Percentiles rank a stretch among this genome's conserved stretches.
Conservation (phyloP, 148 eudicot genomes). For the Chenopodium quinoa region DNA sequence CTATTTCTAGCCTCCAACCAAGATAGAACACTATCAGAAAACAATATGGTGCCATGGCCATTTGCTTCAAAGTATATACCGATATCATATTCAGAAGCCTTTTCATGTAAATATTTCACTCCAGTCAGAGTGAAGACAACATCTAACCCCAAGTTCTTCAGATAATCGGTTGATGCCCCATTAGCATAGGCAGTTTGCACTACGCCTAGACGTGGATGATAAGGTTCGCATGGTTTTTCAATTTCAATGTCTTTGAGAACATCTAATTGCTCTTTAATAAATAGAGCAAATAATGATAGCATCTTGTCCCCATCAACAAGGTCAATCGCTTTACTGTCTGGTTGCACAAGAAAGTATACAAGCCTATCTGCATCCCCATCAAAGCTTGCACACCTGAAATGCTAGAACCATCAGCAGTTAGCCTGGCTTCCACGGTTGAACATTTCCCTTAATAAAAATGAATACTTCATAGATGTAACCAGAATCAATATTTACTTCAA, state of each 20-base stretch:
- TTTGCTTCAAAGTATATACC: slow-evolving; percentile 93
- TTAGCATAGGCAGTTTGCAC: slow-evolving; percentile 98
- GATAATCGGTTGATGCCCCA: slow-evolving; percentile 91
- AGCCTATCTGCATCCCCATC: slow-evolving; percentile 99
- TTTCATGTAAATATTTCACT: slow-evolving; percentile 85
- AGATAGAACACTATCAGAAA: slow-evolving; percentile 55
- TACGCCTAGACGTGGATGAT: slow-evolving; percentile 56
- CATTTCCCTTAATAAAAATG: not conserved
- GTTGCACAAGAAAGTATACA: slow-evolving; percentile 67
- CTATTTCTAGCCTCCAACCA: slow-evolving; percentile 60
- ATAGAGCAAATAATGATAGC: slow-evolving; percentile 76
- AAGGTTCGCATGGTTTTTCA: slow-evolving; percentile 24
- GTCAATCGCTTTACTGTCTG: slow-evolving; percentile 54
- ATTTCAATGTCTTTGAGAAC: slow-evolving; percentile 38
- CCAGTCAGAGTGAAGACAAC: slow-evolving; percentile 87
- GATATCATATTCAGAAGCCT: slow-evolving; percentile 77
- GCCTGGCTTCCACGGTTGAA: slow-evolving; percentile 14
- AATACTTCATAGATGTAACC: not conserved
- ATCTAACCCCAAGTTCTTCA: slow-evolving; percentile 68
- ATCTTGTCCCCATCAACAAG: slow-evolving; percentile 98
- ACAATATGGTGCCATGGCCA: slow-evolving; percentile 94
- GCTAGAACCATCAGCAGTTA: slow-evolving; percentile 48
- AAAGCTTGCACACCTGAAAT: slow-evolving; percentile 95
- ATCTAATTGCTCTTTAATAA: slow-evolving; percentile 64
- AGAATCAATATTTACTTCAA: not conserved